phyloP scores from a whole-genome alignment of 2,329 filamentous ascomycete species.

The Diaporthe citri region DNA sequence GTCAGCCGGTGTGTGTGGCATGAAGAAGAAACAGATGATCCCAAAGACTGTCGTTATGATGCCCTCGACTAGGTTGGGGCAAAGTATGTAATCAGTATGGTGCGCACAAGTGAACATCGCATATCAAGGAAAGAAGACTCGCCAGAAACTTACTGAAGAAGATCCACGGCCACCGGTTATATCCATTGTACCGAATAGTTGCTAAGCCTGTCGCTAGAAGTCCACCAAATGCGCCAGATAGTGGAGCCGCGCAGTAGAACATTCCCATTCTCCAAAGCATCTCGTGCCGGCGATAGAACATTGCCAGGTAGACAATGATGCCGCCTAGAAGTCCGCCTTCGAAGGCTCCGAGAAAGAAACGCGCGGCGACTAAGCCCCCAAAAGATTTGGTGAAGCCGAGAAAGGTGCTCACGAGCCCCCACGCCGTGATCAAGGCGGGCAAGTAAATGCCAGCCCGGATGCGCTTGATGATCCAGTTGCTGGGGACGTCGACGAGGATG shows the following conservation, averaged over 20 bases:
- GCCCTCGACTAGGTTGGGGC: constrained; percentile 60
- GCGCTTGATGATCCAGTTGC: constrained; percentile 74
- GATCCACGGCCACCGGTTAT: constrained; percentile 60
- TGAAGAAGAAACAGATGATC: constrained; percentile 65
- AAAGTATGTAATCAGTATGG: background rate
- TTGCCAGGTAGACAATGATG: constrained; percentile 63
- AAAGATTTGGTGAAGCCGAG: constrained; percentile 45
- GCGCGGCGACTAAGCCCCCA: constrained; percentile 46
- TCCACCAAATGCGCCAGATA: constrained; percentile 76
- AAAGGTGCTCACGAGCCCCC: constrained; percentile 44
- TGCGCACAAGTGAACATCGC: background rate
- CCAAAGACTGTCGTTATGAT: constrained; percentile 72
- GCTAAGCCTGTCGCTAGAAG: constrained; percentile 71
- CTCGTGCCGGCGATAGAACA: constrained; percentile 75
- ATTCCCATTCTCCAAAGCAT: constrained; percentile 57
- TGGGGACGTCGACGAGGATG: constrained; percentile 72
- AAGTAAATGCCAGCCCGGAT: constrained; percentile 75
- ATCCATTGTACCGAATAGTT: constrained; percentile 58
- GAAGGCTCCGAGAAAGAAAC: constrained; percentile 64
- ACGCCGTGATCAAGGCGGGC: constrained; percentile 71
- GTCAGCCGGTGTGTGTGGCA: constrained; percentile 46
- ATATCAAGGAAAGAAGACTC: background rate
- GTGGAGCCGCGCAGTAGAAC: constrained; percentile 78
- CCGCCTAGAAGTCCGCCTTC: constrained; percentile 71
- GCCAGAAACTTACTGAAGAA: constrained; percentile 53